Percentiles rank a stretch among this genome's conserved stretches.
phyloP scores from a whole-genome alignment of 1,284 basidiomycete genomes.

The Ceratobasidium sp. region DNA sequence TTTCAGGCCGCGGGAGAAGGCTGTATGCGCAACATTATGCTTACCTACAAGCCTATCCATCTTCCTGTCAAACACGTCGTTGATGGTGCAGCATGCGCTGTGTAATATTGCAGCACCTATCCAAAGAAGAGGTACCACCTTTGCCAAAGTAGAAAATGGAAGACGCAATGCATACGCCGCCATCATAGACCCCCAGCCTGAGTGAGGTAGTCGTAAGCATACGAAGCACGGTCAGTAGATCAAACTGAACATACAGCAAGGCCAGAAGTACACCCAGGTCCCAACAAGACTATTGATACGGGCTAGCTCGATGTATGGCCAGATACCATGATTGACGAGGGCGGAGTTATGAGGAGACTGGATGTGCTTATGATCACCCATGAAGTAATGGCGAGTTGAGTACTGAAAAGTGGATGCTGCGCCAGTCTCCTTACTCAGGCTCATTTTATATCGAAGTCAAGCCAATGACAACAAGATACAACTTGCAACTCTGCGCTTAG shows the following conservation, averaged over 20 bases:
- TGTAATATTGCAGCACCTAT: conserved; percentile 38
- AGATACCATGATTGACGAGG: neutral
- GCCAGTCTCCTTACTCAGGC: too few species aligned
- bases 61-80: conserved; percentile 38
- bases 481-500: too few species aligned
- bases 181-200: conserved; percentile 39
- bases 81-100: conserved; percentile 41
- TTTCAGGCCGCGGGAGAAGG: neutral
- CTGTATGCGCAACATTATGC: neutral
- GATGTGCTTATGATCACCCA: neutral
- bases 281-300: conserved; percentile 41
- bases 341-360: neutral
- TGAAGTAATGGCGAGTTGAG: neutral
- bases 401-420: too few species aligned
- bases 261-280: conserved; percentile 41
- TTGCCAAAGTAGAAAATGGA: conserved; percentile 5
- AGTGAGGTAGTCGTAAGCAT: too few species aligned
- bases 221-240: neutral
- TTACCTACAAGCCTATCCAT: conserved; percentile 7
- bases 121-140: conserved; percentile 29
- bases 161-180: conserved; percentile 30
- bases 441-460: neutral
- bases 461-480: too few species aligned
- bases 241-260: conserved; percentile 23
- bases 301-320: conserved; percentile 39